phyloP scores from a whole-genome alignment of 768 basidiomycete genomes.

The Lentinus brumalis region DNA sequence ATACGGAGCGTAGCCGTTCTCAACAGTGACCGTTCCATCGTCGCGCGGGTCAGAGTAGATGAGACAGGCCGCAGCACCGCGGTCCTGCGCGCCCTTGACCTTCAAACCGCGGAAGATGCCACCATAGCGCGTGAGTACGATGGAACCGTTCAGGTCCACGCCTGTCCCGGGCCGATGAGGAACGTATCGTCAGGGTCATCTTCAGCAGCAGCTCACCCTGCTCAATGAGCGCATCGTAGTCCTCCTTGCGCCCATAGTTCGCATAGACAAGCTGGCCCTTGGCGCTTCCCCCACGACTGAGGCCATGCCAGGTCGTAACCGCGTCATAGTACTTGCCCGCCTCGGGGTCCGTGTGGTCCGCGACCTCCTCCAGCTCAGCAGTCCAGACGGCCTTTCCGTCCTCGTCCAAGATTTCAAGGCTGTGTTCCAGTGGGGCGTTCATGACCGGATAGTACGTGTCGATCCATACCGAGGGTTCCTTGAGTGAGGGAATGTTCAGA shows the following conservation, averaged over 20 bases:
- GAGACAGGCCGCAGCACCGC: slow-evolving; percentile 74
- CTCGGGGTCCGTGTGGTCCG: slow-evolving; percentile 73
- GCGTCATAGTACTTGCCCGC: slow-evolving; percentile 66
- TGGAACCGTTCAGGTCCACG: slow-evolving; percentile 71
- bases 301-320: slow-evolving; percentile 85
- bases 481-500: slow-evolving; percentile 46
- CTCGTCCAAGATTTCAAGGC: slow-evolving; percentile 63
- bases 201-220: slow-evolving; percentile 26
- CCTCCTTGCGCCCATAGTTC: slow-evolving; percentile 76
- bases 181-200: background rate
- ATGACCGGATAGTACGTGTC: slow-evolving; percentile 88
- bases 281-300: slow-evolving; percentile 76
- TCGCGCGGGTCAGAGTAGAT: slow-evolving; percentile 89
- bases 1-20: slow-evolving; percentile 71
- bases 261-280: slow-evolving; percentile 74
- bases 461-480: slow-evolving; percentile 71
- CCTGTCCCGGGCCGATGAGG: slow-evolving; percentile 40
- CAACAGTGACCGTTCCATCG: slow-evolving; percentile 75
- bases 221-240: slow-evolving; percentile 65
- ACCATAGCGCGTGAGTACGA: slow-evolving; percentile 81
- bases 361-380: slow-evolving; percentile 74
- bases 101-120: slow-evolving; percentile 83
- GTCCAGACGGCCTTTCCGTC: slow-evolving; percentile 59
- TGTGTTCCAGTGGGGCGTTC: slow-evolving; percentile 73
- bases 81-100: slow-evolving; percentile 82